Evolutionary conservation across 2,329 filamentous ascomycete genomes (phyloP), one percentile per base, ranked within the genome.

Genomic region (Stromatinia cepivora): DNA sequence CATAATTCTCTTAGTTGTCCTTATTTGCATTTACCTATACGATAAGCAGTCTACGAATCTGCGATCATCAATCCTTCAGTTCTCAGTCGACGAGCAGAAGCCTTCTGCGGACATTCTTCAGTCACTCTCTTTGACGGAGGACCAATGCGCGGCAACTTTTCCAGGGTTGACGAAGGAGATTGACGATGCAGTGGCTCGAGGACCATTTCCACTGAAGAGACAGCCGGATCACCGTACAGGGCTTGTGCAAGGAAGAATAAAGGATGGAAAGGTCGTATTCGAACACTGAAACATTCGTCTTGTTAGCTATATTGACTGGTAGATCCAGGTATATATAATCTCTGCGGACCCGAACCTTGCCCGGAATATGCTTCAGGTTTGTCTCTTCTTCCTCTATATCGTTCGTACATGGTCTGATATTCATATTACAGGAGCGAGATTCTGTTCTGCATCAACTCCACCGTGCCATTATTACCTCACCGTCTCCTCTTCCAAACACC

Each of bases 361-460:
- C 9, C 69, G 73, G 20, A 80, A 82, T 65, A 85, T 84, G 83
- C 76, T 81, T 13, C 50, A 66, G 52, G 62, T 77, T 79, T 71
- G 79, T 79, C 66, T 22, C 15, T 17, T 25, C 11, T 34, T 54
- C n/a, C 52, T 17, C 2, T 39, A 28, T 1, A 45, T 13, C 15
- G 0, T 52, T 42, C 46, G 15, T 36, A 52, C 61, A 52, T 22
- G 13, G 8, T 52, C 70, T 76, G 73, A 77, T 72, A 70, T 25
- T 17, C 39, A n/a, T 50, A 13, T 25, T 39, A 9, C 66, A 82
- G 78, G 83, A 84, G 70, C 82, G 84, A 63, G 80, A 80, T 50
- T 84, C 85, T n/a, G 81, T 83, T 13, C 81, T 88, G 0, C 82
- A 85, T 75, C 83, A 85, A 72, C 80, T 88, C 72, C 79, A 87